phyloP scores from a whole-genome alignment of 306 rosid species.

The Hippophae gyantsensis region DNA sequence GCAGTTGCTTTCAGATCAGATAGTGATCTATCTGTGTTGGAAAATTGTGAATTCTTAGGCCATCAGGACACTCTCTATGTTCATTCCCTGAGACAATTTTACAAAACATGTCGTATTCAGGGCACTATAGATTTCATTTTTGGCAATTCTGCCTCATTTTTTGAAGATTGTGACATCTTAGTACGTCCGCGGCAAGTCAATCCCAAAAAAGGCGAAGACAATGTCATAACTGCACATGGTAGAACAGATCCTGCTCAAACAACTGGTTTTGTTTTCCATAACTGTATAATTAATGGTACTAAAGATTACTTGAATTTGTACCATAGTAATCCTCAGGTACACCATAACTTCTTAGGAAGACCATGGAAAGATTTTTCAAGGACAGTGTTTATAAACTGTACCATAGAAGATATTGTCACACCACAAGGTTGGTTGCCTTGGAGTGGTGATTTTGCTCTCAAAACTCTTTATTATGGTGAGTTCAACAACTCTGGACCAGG shows the following conservation, averaged over 20 bases:
- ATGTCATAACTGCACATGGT: constrained; percentile 72
- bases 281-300: constrained; percentile 65
- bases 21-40: constrained; percentile 60
- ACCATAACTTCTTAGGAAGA: constrained; percentile 49
- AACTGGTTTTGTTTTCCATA: constrained; percentile 68
- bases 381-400: constrained; percentile 26
- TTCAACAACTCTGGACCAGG: constrained; percentile 28
- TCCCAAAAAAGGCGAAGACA: constrained; percentile 56
- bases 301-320: constrained; percentile 55
- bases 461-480: constrained; percentile 21
- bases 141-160: constrained; percentile 69
- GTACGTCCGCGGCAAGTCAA: constrained; percentile 46
- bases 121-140: constrained; percentile 89
- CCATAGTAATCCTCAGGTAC: constrained; percentile 51
- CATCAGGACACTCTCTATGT: constrained; percentile 93
- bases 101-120: constrained; percentile 58
- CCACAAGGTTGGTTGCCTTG: constrained; percentile 33
- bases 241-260: constrained; percentile 75
- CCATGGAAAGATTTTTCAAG: constrained; percentile 38
- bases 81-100: constrained; percentile 67
- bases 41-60: constrained; percentile 65
- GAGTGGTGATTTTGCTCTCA: constrained; percentile 16
- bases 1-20: constrained; percentile 89
- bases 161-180: constrained; percentile 52
- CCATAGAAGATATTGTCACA: constrained; percentile 14